Evolutionary conservation across 140 eudicot genomes (phyloP).

Genomic region (Oenanthe javanica): DNA sequence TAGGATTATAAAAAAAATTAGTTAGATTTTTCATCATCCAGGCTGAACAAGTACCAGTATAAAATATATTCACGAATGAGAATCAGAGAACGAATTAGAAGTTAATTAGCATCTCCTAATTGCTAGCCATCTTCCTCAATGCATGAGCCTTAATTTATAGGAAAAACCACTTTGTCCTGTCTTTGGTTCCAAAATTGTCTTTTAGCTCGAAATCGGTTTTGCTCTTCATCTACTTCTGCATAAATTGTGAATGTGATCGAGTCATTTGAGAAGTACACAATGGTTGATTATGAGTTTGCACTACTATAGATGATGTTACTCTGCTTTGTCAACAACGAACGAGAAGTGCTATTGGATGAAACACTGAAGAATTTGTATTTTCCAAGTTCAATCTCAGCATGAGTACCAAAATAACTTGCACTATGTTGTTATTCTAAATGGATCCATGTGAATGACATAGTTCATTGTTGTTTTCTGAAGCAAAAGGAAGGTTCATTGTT

Average conservation of each 20-base stretch:
- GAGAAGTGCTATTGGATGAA: constrained; percentile 38
- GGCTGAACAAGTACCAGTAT: too few relatives aligned
- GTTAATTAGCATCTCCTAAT: too few relatives aligned
- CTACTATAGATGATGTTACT: constrained; percentile 16
- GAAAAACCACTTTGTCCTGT: too few relatives aligned
- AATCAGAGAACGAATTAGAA: too few relatives aligned
- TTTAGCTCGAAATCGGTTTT: neutral
- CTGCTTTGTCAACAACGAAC: too few relatives aligned
- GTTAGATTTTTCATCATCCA: too few relatives aligned
- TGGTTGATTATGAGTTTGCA: constrained; percentile 73
- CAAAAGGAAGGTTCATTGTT: constrained; percentile 6
- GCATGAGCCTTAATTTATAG: too few relatives aligned
- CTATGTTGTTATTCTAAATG: constrained; percentile 10
- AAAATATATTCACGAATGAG: too few relatives aligned
- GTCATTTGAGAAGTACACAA: constrained; percentile 83
- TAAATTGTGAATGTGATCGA: constrained; percentile 94
- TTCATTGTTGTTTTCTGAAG: constrained; percentile 20
- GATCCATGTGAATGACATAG: constrained; percentile 7
- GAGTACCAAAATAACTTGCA: neutral
- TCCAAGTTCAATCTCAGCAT: constrained; percentile 10
- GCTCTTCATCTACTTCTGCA: constrained; percentile 23
- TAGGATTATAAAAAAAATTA: too few relatives aligned
- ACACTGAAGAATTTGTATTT: constrained; percentile 71
- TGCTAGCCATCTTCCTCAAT: too few relatives aligned
- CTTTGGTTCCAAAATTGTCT: neutral